A percentile compares a stretch with the other conserved stretches of the same genome.
phyloP scores from a whole-genome alignment of 345 rosid genomes.

The Populus simonii region DNA sequence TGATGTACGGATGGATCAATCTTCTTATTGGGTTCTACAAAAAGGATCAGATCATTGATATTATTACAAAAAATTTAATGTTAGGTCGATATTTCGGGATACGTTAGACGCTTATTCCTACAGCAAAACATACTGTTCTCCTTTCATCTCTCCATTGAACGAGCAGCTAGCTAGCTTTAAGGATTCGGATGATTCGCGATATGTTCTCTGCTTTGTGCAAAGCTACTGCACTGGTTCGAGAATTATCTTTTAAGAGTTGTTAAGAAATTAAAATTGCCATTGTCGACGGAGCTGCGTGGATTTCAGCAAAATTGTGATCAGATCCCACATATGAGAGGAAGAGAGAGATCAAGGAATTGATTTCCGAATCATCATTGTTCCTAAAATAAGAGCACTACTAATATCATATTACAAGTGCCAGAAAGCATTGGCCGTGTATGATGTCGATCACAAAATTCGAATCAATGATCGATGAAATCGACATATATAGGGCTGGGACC shows the following conservation, averaged over 20 bases:
- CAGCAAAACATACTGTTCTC: not conserved
- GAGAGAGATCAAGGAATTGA: not conserved
- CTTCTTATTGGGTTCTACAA: too few relatives aligned
- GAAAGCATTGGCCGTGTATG: not conserved
- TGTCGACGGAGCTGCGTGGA: slow-evolving; percentile 13
- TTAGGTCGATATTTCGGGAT: not conserved
- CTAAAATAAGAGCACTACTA: not conserved
- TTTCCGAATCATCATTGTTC: not conserved
- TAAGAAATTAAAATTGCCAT: not conserved
- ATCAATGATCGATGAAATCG: slow-evolving; percentile 8
- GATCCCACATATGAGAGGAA: slow-evolving; percentile 17
- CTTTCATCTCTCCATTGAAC: not conserved
- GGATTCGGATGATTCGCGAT: not conserved
- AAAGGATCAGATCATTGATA: not conserved
- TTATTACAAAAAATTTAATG: not conserved
- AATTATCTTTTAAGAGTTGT: not conserved
- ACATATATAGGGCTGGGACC: slow-evolving; percentile 9
- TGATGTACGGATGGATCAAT: not conserved
- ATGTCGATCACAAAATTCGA: slow-evolving; percentile 2
- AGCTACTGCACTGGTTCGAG: not conserved
- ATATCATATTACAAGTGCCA: not conserved
- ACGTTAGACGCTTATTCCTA: not conserved
- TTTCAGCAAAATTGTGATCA: slow-evolving; percentile 17
- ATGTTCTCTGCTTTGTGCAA: not conserved
- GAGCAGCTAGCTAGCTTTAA: not conserved